phyloP scores from a whole-genome alignment of 352 stramenopile genomes.

The Pythium pyrilobum region DNA sequence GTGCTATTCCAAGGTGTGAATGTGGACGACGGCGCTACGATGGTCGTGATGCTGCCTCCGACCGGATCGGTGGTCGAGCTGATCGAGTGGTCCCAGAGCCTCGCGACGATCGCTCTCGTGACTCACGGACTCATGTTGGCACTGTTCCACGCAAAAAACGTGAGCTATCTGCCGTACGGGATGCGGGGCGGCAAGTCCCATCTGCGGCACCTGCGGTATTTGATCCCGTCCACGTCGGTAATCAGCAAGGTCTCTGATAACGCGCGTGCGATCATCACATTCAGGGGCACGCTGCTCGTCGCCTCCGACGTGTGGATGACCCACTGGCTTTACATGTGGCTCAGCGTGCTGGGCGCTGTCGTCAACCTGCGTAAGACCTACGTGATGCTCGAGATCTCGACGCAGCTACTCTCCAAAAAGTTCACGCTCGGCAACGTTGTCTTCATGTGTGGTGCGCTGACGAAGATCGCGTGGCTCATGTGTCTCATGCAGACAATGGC shows the following conservation, averaged over 20 bases:
- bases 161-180: conserved; percentile 36
- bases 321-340: conserved; percentile 54
- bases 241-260: conserved; percentile 26
- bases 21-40: conserved; percentile 30
- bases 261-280: conserved; percentile 33
- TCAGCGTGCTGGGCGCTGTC: conserved; percentile 46
- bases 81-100: conserved; percentile 31
- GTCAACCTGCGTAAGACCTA: conserved; percentile 42
- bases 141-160: conserved; percentile 26
- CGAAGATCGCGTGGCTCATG: conserved; percentile 51
- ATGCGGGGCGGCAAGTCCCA: conserved; percentile 27
- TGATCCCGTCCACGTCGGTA: conserved; percentile 39
- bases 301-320: conserved; percentile 60
- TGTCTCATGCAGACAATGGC: conserved; percentile 39
- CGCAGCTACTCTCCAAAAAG: conserved; percentile 41
- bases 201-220: conserved; percentile 26
- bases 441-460: conserved; percentile 43
- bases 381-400: conserved; percentile 33
- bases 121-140: conserved; percentile 33
- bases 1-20: conserved; percentile 38
- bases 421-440: conserved; percentile 44
- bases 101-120: conserved; percentile 38
- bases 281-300: conserved; percentile 48
- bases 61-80: conserved; percentile 29
- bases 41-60: conserved; percentile 33